Evolutionary conservation across 2,329 filamentous ascomycete species (phyloP).

Genomic region (Sporothrix humicola): DNA sequence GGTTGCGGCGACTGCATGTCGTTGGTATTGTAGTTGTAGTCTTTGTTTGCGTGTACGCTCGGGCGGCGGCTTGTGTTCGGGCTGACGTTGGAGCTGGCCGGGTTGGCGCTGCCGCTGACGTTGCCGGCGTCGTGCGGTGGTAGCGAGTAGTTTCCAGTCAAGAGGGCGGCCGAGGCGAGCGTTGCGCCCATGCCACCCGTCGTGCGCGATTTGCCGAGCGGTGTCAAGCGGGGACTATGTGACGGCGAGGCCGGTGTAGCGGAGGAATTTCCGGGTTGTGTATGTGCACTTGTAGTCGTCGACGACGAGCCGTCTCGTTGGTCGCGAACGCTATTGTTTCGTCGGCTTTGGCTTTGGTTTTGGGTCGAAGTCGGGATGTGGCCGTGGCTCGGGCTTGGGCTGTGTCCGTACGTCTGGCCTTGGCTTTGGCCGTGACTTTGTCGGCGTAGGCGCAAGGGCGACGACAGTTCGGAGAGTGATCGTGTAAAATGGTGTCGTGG

Average conservation of each 20-base stretch:
- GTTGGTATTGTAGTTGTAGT: background rate
- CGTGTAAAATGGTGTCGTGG: conserved; percentile 60
- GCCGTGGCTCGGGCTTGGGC: background rate
- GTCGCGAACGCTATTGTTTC: background rate
- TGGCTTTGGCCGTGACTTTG: conserved; percentile 47
- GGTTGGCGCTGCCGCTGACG: background rate
- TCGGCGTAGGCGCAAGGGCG: conserved; percentile 51
- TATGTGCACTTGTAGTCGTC: background rate
- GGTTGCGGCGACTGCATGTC: conserved; percentile 20
- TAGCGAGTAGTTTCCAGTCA: conserved; percentile 35
- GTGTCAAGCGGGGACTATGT: conserved; percentile 15
- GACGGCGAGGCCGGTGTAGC: conserved; percentile 8
- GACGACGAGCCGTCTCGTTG: background rate
- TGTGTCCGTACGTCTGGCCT: background rate
- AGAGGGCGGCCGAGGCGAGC: conserved; percentile 40
- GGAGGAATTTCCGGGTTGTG: background rate
- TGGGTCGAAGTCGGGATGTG: background rate
- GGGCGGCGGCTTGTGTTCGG: conserved; percentile 34
- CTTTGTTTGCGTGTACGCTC: conserved; percentile 25
- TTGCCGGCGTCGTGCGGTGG: background rate
- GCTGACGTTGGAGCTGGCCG: conserved; percentile 11
- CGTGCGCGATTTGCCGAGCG: conserved; percentile 25
- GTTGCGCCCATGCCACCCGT: background rate
- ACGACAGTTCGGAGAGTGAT: conserved; percentile 61
- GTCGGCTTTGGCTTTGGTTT: background rate